Percentiles rank a stretch among this genome's conserved stretches.
Evolutionary conservation across 2,329 filamentous ascomycete genomes (phyloP).

Genomic region (Clathrospora elynae): DNA sequence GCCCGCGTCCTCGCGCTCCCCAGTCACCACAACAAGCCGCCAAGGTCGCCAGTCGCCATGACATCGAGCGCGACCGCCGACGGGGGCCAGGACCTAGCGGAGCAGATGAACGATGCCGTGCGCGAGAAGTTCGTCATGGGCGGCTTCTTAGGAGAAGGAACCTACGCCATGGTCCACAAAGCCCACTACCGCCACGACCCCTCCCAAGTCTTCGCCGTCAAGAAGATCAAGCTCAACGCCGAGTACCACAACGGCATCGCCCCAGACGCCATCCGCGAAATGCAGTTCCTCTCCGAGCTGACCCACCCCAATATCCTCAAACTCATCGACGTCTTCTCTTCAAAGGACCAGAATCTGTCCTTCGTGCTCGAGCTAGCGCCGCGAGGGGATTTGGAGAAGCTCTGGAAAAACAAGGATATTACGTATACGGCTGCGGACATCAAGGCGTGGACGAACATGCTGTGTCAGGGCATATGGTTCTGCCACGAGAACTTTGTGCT

Average conservation of each 20-base stretch:
- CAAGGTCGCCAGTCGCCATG: slow-evolving; percentile 16
- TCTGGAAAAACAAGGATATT: slow-evolving; percentile 77
- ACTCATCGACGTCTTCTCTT: slow-evolving; percentile 89
- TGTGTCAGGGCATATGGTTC: slow-evolving; percentile 91
- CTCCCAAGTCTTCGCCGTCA: slow-evolving; percentile 80
- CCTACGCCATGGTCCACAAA: slow-evolving; percentile 93
- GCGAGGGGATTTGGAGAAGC: slow-evolving; percentile 90
- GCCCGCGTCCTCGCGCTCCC: slow-evolving; percentile 44
- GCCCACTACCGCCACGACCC: slow-evolving; percentile 78
- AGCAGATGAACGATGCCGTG: slow-evolving; percentile 56
- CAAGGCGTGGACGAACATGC: slow-evolving; percentile 98
- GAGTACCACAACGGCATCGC: slow-evolving; percentile 90
- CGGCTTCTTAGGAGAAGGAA: slow-evolving; percentile 92
- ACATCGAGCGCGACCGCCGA: slow-evolving; percentile 23
- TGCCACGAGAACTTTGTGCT: slow-evolving; percentile 94
- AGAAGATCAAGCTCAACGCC: slow-evolving; percentile 86
- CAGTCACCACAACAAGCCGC: slow-evolving; percentile 28
- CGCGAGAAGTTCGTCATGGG: slow-evolving; percentile 91
- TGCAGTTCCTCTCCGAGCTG: slow-evolving; percentile 93
- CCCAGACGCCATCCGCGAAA: slow-evolving; percentile 92
- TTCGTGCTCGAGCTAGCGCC: slow-evolving; percentile 93
- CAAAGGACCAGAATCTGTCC: slow-evolving; percentile 95
- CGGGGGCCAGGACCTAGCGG: slow-evolving; percentile 49
- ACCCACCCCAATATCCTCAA: slow-evolving; percentile 95
- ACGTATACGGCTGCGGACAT: slow-evolving; percentile 88